Evolutionary conservation across 2,329 filamentous ascomycete species (phyloP).

Genomic region (Botrytis hyacinthi): DNA sequence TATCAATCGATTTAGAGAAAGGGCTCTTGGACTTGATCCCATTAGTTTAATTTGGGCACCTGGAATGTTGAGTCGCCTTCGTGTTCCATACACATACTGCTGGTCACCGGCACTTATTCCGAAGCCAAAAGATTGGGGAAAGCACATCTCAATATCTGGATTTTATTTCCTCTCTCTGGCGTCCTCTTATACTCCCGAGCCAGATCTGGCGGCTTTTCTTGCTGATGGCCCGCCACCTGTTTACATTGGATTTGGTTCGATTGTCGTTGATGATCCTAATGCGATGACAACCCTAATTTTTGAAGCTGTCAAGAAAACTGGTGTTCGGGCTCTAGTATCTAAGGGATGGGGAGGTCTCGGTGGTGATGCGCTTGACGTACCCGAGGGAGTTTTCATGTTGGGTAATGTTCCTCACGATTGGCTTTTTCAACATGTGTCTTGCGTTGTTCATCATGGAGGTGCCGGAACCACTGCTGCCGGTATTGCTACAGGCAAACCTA

Average conservation of each 20-base stretch:
- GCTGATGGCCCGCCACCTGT: slow-evolving; percentile 68
- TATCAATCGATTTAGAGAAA: slow-evolving; percentile 81
- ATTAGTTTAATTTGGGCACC: slow-evolving; percentile 82
- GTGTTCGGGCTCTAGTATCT: slow-evolving; percentile 76
- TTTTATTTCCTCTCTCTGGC: slow-evolving; percentile 74
- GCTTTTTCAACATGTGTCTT: slow-evolving; percentile 78
- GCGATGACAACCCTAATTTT: slow-evolving; percentile 70
- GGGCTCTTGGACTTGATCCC: slow-evolving; percentile 70
- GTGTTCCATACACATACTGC: slow-evolving; percentile 85
- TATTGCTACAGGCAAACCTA: slow-evolving; percentile 77
- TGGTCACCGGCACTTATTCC: slow-evolving; percentile 80
- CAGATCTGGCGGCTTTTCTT: slow-evolving; percentile 65
- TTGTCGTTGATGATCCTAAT: slow-evolving; percentile 75
- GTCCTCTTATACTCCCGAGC: slow-evolving; percentile 62
- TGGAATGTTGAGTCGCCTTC: slow-evolving; percentile 70
- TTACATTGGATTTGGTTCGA: slow-evolving; percentile 82
- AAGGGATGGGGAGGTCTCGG: slow-evolving; percentile 88
- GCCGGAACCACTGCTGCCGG: slow-evolving; percentile 86
- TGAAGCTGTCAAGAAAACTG: slow-evolving; percentile 63
- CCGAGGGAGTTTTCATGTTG: slow-evolving; percentile 76
- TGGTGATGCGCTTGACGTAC: slow-evolving; percentile 65
- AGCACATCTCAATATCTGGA: slow-evolving; percentile 69
- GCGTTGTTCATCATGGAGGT: slow-evolving; percentile 83
- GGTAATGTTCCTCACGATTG: slow-evolving; percentile 87
- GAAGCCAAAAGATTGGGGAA: slow-evolving; percentile 74